Evolutionary conservation across 2,329 filamentous ascomycete genomes (phyloP).

Genomic region (Mariannaea sp.): DNA sequence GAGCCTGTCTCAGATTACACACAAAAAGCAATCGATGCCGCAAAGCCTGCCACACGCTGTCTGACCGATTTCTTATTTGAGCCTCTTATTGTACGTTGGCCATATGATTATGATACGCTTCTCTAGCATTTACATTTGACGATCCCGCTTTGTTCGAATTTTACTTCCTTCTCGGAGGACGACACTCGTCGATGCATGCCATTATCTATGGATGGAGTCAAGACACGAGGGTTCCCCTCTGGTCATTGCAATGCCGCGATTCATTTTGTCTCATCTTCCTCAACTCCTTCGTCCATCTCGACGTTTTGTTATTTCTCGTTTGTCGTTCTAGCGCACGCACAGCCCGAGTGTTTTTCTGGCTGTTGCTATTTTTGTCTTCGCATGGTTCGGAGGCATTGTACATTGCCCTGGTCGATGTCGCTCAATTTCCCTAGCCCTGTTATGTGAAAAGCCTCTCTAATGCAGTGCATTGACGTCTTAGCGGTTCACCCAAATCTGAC

Average conservation of each 20-base stretch:
- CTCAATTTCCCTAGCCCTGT: neutral
- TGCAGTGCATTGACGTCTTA: neutral
- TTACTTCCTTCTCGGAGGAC: constrained; percentile 1
- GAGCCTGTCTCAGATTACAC: constrained; percentile 65
- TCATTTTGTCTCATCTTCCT: neutral
- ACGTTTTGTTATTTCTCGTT: neutral
- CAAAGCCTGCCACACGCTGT: constrained; percentile 35
- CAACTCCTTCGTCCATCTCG: neutral
- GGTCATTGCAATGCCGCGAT: constrained; percentile 7
- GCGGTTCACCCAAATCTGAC: neutral
- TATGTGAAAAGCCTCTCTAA: neutral
- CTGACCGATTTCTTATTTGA: constrained; percentile 15
- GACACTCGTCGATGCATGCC: constrained; percentile 6
- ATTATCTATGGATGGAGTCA: constrained; percentile 8
- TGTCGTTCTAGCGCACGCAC: neutral
- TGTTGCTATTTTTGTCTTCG: neutral
- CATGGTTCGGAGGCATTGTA: neutral
- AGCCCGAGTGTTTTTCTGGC: neutral
- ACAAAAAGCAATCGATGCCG: constrained; percentile 27
- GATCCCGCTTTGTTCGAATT: neutral
- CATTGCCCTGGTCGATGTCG: neutral
- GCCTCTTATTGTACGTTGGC: neutral
- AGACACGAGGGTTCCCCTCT: no score
- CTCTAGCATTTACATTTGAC: constrained; percentile 1
- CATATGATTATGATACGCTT: constrained; percentile 12